Conservation (phyloP, 768 basidiomycete species). For the Dacryopinax spathularia region DNA sequence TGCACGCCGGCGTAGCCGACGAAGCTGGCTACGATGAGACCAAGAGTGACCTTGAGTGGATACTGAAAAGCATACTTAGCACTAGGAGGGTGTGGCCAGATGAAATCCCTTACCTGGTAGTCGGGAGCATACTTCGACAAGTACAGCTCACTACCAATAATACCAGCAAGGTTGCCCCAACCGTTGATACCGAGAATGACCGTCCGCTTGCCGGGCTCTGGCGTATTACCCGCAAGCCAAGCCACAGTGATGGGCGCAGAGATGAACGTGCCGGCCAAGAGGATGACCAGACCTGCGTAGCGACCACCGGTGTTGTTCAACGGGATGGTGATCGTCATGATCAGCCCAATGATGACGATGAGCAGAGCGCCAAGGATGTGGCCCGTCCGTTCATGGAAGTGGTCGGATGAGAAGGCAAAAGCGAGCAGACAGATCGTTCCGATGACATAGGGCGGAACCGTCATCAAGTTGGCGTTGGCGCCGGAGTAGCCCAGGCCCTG, state of each 20-base stretch:
- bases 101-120: slow-evolving; percentile 4
- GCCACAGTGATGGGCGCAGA: neutral
- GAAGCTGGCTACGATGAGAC: slow-evolving; percentile 6
- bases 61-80: neutral
- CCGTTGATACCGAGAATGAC: slow-evolving; percentile 12
- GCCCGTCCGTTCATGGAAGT: slow-evolving; percentile 19
- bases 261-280: neutral
- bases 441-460: slow-evolving; percentile 12
- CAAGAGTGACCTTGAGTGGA: slow-evolving; percentile 12
- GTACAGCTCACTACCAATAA: slow-evolving; percentile 10
- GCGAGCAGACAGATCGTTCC: slow-evolving; percentile 16
- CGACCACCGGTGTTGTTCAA: neutral
- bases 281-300: neutral
- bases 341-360: neutral
- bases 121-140: slow-evolving; percentile 9
- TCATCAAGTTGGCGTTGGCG: neutral
- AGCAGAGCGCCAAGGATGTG: slow-evolving; percentile 14
- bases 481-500: neutral
- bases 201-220: slow-evolving; percentile 10
- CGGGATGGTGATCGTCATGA: neutral
- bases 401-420: slow-evolving; percentile 22
- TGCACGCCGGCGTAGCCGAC: slow-evolving; percentile 6
- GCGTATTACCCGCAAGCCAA: slow-evolving; percentile 9
- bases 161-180: slow-evolving; percentile 10
- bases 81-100: neutral